These are phyloP conservation scores for Colletotrichum liaoningense DNA, from an alignment of 2,329 filamentous ascomycete species.

Conservation along the genomic window DNA sequence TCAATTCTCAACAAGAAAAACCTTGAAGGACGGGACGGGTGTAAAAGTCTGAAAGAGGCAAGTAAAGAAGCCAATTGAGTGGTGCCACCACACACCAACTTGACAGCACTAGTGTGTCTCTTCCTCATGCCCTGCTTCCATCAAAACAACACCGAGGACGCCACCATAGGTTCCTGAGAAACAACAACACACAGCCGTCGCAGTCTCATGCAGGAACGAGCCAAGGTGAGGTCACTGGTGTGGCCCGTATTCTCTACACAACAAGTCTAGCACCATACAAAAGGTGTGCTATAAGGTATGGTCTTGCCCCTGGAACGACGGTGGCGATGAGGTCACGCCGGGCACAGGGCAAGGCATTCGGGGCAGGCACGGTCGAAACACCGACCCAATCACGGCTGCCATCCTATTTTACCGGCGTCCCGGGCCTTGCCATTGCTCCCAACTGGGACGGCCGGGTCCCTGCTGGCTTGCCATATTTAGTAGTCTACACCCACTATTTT, in stretches of 20 bases:
- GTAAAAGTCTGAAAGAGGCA: slow-evolving; percentile 16
- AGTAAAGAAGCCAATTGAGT: background rate
- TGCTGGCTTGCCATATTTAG: slow-evolving; percentile 16
- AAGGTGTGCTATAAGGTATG: background rate
- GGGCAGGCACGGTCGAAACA: slow-evolving; percentile 11
- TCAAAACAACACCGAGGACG: background rate
- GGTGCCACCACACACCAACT: slow-evolving; percentile 12
- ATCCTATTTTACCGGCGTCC: slow-evolving; percentile 21
- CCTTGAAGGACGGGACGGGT: background rate
- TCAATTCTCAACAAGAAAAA: background rate
- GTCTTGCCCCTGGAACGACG: background rate
- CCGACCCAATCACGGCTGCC: slow-evolving; percentile 24
- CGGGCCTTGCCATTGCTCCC: background rate
- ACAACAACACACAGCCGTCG: background rate
- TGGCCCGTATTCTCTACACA: background rate
- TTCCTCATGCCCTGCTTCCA: background rate
- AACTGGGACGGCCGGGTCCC: slow-evolving; percentile 7
- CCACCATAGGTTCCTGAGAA: no score
- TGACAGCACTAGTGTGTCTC: background rate
- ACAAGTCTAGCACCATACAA: background rate
- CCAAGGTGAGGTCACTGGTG: slow-evolving; percentile 6
- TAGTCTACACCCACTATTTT: slow-evolving; percentile 13
- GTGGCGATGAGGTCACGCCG: background rate
- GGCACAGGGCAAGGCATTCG: slow-evolving; percentile 15
- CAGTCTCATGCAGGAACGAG: slow-evolving; percentile 15